These are phyloP conservation scores for Boletus subparvulus DNA, from an alignment of 768 basidiomycete species.

Conservation along the genomic window DNA sequence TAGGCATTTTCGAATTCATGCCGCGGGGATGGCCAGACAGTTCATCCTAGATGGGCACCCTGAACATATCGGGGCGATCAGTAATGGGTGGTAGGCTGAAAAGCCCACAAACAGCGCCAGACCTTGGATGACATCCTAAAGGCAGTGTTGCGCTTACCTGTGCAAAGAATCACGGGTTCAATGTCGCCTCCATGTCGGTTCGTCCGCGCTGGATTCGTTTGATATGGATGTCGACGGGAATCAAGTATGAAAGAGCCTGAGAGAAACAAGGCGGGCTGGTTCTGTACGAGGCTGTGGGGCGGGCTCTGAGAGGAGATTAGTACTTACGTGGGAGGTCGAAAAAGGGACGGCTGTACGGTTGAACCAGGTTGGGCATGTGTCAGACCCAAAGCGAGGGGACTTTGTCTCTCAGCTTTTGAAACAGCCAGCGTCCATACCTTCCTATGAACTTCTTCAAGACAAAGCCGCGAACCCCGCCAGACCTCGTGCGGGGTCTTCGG, in stretches of 20 bases:
- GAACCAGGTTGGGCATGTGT: constrained; percentile 15
- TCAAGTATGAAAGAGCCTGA: too few species aligned
- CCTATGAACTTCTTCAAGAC: constrained; percentile 97
- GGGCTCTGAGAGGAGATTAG: neutral
- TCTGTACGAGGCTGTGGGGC: neutral
- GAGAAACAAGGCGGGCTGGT: neutral
- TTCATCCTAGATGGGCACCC: neutral
- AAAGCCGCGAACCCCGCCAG: constrained; percentile 82
- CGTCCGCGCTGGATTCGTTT: neutral
- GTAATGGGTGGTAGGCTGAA: neutral
- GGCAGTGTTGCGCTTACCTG: too few species aligned
- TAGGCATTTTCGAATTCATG: neutral
- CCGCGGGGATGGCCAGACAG: neutral
- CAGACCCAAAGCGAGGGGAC: constrained; percentile 1
- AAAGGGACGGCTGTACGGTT: constrained; percentile 16
- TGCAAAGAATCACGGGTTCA: too few species aligned
- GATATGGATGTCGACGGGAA: neutral
- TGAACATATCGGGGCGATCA: neutral
- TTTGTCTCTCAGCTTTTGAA: constrained; percentile 3
- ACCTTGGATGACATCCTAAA: too few species aligned
- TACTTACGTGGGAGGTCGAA: neutral
- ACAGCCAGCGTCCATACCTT: neutral
- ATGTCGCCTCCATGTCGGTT: too few species aligned
- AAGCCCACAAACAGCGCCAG: too few species aligned
- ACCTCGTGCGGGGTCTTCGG: constrained; percentile 77